Evolutionary conservation across 2,329 filamentous ascomycete species (phyloP).

Genomic region (Paecilomyces sp.): DNA sequence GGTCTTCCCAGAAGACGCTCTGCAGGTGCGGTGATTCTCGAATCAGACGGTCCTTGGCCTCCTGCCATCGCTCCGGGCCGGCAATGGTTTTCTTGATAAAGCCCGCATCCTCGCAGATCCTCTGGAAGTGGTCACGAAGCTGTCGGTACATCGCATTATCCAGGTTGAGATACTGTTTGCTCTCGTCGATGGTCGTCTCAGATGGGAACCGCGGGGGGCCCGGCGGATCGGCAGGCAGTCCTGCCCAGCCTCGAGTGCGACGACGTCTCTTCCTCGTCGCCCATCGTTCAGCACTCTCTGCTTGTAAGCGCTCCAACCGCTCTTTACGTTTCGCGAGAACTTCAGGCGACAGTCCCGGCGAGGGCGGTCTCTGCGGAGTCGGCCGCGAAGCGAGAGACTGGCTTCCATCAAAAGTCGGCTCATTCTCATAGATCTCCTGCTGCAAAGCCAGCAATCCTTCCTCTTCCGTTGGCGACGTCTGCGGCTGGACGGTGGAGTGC

Average conservation of each 20-base stretch:
- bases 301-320: constrained; percentile 48
- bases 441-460: constrained; percentile 31
- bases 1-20: constrained; percentile 52
- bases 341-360: constrained; percentile 37
- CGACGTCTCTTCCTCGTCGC: constrained; percentile 59
- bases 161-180: constrained; percentile 61
- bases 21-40: constrained; percentile 58
- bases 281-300: constrained; percentile 57
- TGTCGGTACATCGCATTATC: constrained; percentile 57
- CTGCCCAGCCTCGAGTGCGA: constrained; percentile 61
- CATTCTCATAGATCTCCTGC: constrained; percentile 30
- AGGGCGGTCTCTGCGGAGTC: constrained; percentile 10
- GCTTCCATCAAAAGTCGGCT: constrained; percentile 19
- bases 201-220: constrained; percentile 70
- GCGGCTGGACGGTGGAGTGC: constrained; percentile 22
- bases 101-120: constrained; percentile 59
- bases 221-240: constrained; percentile 59
- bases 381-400: constrained; percentile 17
- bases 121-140: constrained; percentile 60
- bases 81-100: constrained; percentile 71
- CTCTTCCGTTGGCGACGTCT: constrained; percentile 22
- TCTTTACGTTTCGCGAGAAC: constrained; percentile 48
- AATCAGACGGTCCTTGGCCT: constrained; percentile 60
- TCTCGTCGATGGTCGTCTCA: constrained; percentile 74
- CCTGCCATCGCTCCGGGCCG: constrained; percentile 66